Conservation (phyloP, 2,329 filamentous ascomycete genomes). For the Lecanicillium sp. region DNA sequence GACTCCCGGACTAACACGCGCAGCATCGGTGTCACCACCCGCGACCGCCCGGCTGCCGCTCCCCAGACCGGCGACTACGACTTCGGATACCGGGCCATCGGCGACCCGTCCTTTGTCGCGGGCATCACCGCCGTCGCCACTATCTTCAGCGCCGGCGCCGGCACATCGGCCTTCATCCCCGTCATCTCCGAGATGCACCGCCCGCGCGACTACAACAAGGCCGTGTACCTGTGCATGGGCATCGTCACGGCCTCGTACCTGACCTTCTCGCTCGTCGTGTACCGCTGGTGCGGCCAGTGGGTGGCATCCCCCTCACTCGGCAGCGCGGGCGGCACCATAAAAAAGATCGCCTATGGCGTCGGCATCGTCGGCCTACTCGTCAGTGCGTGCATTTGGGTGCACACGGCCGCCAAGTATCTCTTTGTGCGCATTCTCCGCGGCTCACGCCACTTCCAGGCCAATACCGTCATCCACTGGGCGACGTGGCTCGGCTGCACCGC, state of each 20-base stretch:
- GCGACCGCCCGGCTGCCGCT: conserved; percentile 53
- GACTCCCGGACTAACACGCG: background rate
- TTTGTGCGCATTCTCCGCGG: conserved; percentile 34
- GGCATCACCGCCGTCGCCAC: conserved; percentile 53
- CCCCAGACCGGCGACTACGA: conserved; percentile 54
- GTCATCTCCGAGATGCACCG: conserved; percentile 60
- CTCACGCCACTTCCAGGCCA: conserved; percentile 30
- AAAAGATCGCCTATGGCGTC: conserved; percentile 57
- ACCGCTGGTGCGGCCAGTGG: conserved; percentile 56
- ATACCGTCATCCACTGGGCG: conserved; percentile 29
- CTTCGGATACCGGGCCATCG: conserved; percentile 51
- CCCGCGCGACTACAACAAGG: conserved; percentile 54
- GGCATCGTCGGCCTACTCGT: conserved; percentile 44
- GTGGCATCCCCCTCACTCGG: conserved; percentile 57
- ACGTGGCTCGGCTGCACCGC: conserved; percentile 31
- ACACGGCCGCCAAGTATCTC: conserved; percentile 30
- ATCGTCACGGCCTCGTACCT: conserved; percentile 53
- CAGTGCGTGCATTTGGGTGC: conserved; percentile 20
- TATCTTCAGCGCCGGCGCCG: conserved; percentile 55
- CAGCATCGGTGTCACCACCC: conserved; percentile 49
- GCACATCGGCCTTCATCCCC: conserved; percentile 55
- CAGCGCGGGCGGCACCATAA: conserved; percentile 51
- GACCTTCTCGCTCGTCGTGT: conserved; percentile 53
- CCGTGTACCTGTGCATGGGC: conserved; percentile 52
- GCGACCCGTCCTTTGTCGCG: conserved; percentile 49